A percentile compares a stretch with the other conserved stretches of the same genome.
phyloP scores from a whole-genome alignment of 164 flowering plant genomes.

The Protea cynaroides region DNA sequence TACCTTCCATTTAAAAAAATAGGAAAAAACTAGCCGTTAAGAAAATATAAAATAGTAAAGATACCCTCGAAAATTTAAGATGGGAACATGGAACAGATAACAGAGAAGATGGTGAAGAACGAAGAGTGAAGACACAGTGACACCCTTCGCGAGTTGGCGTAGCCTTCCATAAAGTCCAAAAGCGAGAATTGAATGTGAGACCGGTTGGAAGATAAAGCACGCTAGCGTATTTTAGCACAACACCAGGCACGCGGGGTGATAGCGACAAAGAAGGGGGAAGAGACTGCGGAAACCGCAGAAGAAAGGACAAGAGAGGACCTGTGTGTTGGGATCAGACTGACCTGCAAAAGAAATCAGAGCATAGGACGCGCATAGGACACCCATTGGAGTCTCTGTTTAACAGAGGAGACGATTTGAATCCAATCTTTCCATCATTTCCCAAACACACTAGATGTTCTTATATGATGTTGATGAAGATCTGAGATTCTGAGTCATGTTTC shows the following conservation, averaged over 20 bases:
- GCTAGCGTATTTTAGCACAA: too few relatives aligned
- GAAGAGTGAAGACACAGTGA: too few relatives aligned
- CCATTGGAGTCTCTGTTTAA: slow-evolving; percentile 5
- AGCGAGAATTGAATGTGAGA: too few relatives aligned
- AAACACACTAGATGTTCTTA: too few relatives aligned
- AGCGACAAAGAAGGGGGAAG: not conserved
- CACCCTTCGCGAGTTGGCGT: too few relatives aligned
- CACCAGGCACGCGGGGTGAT: not conserved
- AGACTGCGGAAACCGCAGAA: too few relatives aligned
- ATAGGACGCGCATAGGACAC: slow-evolving; percentile 17
- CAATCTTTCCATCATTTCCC: slow-evolving; percentile 30
- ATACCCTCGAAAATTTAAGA: not conserved
- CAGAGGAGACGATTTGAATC: too few relatives aligned
- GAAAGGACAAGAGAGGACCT: not conserved
- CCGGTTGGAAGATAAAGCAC: too few relatives aligned
- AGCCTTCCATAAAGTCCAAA: too few relatives aligned
- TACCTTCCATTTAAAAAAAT: not conserved
- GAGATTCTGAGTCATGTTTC: not conserved
- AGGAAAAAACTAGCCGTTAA: not conserved
- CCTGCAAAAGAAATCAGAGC: slow-evolving; percentile 30
- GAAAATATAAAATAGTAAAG: not conserved
- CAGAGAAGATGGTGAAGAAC: too few relatives aligned
- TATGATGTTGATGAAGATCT: too few relatives aligned
- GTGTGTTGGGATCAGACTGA: slow-evolving; percentile 34
- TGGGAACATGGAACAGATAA: not conserved